Evolutionary conservation across 2,329 filamentous ascomycete species (phyloP).

Genomic region (Escovopsis sp.): DNA sequence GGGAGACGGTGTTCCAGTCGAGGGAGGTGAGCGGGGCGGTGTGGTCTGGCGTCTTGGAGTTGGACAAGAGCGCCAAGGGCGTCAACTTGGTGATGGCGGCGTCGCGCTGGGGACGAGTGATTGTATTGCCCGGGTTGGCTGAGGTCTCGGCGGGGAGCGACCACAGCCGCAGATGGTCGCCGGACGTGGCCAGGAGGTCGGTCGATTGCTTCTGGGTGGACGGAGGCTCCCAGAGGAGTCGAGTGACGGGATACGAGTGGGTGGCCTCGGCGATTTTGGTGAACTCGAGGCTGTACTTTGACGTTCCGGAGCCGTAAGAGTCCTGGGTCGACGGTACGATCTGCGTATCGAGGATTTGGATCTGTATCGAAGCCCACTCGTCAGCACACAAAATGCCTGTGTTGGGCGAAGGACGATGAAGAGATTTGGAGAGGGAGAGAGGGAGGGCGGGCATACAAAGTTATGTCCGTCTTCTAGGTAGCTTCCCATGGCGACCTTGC

Average conservation of each 20-base stretch:
- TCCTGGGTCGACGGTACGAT: conserved; percentile 55
- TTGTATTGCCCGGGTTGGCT: conserved; percentile 45
- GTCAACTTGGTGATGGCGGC: conserved; percentile 64
- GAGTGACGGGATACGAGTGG: conserved; percentile 92
- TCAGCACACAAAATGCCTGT: neutral
- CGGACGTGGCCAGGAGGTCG: conserved; percentile 85
- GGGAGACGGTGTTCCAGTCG: conserved; percentile 96
- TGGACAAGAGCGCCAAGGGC: conserved; percentile 81
- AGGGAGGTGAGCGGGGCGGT: conserved; percentile 91
- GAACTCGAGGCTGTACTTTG: conserved; percentile 73
- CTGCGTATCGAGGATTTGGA: conserved; percentile 91
- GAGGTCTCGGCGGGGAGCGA: conserved; percentile 63
- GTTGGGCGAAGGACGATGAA: neutral
- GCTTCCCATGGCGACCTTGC: conserved; percentile 89
- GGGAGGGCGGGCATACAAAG: conserved; percentile 47
- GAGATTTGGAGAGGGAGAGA: neutral
- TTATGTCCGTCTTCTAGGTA: conserved; percentile 98
- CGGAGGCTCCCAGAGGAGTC: conserved; percentile 89
- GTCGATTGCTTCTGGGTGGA: conserved; percentile 91
- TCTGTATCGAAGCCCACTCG: conserved; percentile 35
- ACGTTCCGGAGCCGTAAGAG: conserved; percentile 51
- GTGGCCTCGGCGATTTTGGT: conserved; percentile 90
- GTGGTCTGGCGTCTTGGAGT: conserved; percentile 96
- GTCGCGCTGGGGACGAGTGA: conserved; percentile 45
- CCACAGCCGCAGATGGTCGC: conserved; percentile 88